phyloP scores from a whole-genome alignment of 148 eudicot genomes.

The Spergularia marina region DNA sequence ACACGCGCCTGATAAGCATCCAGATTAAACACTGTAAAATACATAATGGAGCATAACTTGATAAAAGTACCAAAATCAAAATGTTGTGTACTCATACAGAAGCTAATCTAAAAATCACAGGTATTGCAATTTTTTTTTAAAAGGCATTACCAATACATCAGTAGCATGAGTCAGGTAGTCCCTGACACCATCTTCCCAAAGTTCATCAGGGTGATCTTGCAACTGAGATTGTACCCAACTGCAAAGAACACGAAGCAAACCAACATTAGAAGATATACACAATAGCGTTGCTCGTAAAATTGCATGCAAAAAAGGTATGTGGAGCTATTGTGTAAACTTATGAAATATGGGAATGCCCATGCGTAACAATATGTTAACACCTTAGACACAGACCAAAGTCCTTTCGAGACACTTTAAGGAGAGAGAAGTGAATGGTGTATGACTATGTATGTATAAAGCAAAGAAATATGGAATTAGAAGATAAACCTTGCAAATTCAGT shows the following conservation, averaged over 20 bases:
- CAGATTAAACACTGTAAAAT: neutral
- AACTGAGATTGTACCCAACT: conserved; percentile 95
- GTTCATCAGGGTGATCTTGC: conserved; percentile 86
- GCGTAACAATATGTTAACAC: neutral
- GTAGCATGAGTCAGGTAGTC: conserved; percentile 76
- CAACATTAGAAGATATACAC: conserved; percentile 1
- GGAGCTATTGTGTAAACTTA: neutral
- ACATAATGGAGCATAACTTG: neutral
- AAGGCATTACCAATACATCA: conserved; percentile 52
- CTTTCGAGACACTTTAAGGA: neutral
- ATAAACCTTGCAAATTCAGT: conserved; percentile 85
- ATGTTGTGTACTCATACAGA: neutral
- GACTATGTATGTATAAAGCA: neutral
- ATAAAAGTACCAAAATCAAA: neutral
- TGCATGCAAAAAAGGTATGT: neutral
- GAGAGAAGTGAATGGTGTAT: neutral
- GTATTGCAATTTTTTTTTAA: neutral
- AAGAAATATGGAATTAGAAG: conserved; percentile 12
- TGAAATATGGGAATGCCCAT: neutral
- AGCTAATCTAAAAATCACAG: neutral
- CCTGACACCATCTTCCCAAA: conserved; percentile 91
- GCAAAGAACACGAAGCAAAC: conserved; percentile 28
- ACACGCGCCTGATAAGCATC: neutral
- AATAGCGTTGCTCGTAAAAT: neutral
- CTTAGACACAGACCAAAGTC: neutral